These are phyloP conservation scores for Botrytis galanthina DNA, from an alignment of 2,329 filamentous ascomycete genomes.

Conservation along the genomic window DNA sequence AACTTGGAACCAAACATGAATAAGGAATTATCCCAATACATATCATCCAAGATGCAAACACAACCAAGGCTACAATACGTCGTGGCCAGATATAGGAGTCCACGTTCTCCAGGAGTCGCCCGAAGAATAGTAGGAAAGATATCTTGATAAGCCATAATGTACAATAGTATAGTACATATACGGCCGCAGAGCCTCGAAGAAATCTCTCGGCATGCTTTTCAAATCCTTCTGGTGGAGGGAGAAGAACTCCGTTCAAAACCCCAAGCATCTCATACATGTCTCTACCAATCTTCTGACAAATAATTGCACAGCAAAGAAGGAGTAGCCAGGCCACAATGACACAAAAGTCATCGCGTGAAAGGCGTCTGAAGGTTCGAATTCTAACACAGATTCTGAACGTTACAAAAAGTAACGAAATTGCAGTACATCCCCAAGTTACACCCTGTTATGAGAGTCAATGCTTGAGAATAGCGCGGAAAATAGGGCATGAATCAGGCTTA, in stretches of 20 bases:
- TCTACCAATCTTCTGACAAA: neutral
- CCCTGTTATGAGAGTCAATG: neutral
- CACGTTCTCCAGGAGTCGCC: neutral
- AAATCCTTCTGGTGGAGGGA: neutral
- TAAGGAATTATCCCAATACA: neutral
- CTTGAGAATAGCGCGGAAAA: neutral
- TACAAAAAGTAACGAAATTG: neutral
- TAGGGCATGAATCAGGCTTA: neutral
- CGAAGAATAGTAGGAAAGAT: neutral
- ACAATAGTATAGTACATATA: neutral
- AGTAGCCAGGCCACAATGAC: neutral
- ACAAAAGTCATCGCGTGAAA: neutral
- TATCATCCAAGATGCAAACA: neutral
- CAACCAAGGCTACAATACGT: neutral
- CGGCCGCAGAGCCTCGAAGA: neutral
- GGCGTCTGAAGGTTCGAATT: neutral
- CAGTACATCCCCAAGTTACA: neutral
- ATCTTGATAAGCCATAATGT: neutral
- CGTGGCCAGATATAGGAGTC: neutral
- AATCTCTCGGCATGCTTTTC: neutral
- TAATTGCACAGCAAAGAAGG: neutral
- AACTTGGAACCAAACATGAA: neutral
- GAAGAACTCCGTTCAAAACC: neutral
- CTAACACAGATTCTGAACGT: neutral
- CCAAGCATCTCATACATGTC: neutral